Base-by-base conservation (phyloP, 805 yeast species). In the Nakazawaea pomicola region DNA sequence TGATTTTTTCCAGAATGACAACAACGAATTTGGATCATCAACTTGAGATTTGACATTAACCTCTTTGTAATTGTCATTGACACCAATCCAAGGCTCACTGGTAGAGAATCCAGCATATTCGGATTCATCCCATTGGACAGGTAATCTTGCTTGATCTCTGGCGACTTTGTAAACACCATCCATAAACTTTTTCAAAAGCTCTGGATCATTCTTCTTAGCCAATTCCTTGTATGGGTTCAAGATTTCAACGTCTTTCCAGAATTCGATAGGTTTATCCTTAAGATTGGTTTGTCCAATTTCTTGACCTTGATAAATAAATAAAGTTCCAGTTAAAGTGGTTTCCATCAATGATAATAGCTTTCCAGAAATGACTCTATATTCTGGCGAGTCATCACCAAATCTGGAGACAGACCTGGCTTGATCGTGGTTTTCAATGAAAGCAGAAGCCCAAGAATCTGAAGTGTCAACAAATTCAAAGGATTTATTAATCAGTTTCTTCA, bases 261-360 rank as follows among this genome's bases (percentile, higher is more conserved):
- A 76, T 17, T 60, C 61, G 40, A 74, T 57, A 14, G 64, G 62
- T 78, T 78, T 74, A 32, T 53, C 51, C 38, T 58, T 50, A 21
- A 74, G 54, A 51, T 76, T 76, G 38, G 67, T 65, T 72, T 69
- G 70, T 23, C 78, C 82, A 44, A 77, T 60, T 50, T 76, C 83
- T 54, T 76, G 83, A 40, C 82, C 83, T 56, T 77, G 81, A 57
- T 75, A 76, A 30, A 77, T 57, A 56, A 64, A 76, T 40, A 74
- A 56, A 11, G 82, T 74, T 36, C 83, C 81, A 21, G 76, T 68
- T 47, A 74, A 62, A 12, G 77, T 51, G 11, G 64, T 43, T 45
- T 70, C 67, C 53, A 76, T 54, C 37, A 69, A 46, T 12, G 78
- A 65, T 46, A 76, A 52, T 53, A 74, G 54, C 56, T 76, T 76